A percentile compares a stretch with the other conserved stretches of the same genome.
These are phyloP conservation scores for Globisporangium paroecandrum DNA, from an alignment of 352 stramenopile genomes.

Conservation along the genomic window DNA sequence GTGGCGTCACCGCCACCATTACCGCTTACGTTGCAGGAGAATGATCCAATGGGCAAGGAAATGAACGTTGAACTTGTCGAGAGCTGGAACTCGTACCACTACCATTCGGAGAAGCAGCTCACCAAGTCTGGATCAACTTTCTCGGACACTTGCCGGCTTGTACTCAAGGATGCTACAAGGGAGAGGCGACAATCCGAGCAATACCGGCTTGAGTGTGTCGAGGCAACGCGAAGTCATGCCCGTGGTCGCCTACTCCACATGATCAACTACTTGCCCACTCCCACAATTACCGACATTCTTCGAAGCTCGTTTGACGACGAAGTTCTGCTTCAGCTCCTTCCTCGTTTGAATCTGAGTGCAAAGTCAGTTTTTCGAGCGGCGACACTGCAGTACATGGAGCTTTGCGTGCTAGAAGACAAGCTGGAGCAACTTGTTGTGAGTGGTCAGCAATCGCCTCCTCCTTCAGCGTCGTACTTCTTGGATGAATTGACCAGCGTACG, in stretches of 20 bases:
- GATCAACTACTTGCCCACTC: conserved; percentile 23
- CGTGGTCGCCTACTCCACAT: conserved; percentile 20
- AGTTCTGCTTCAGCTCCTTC: neutral
- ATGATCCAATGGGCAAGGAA: conserved; percentile 26
- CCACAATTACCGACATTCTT: conserved; percentile 38
- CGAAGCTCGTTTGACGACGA: conserved; percentile 19
- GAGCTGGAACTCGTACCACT: conserved; percentile 42
- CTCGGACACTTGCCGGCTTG: neutral
- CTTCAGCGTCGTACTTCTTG: neutral
- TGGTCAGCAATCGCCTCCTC: neutral
- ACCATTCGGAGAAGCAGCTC: conserved; percentile 16
- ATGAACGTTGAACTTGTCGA: conserved; percentile 44
- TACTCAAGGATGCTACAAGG: neutral
- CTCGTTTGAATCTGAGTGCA: neutral
- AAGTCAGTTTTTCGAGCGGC: conserved; percentile 23
- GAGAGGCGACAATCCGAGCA: neutral
- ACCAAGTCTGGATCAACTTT: neutral
- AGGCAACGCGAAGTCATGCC: neutral
- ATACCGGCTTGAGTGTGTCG: neutral
- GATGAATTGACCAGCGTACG: conserved; percentile 10
- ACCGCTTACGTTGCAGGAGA: conserved; percentile 20
- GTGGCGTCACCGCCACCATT: conserved; percentile 10
- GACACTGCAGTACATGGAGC: conserved; percentile 38
- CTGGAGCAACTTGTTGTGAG: conserved; percentile 33
- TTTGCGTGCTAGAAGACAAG: conserved; percentile 81